Evolutionary conservation across 169 alveolate genomes (phyloP), one percentile per base, ranked within the genome.

Genomic region (Cryptosporidium parvum): DNA sequence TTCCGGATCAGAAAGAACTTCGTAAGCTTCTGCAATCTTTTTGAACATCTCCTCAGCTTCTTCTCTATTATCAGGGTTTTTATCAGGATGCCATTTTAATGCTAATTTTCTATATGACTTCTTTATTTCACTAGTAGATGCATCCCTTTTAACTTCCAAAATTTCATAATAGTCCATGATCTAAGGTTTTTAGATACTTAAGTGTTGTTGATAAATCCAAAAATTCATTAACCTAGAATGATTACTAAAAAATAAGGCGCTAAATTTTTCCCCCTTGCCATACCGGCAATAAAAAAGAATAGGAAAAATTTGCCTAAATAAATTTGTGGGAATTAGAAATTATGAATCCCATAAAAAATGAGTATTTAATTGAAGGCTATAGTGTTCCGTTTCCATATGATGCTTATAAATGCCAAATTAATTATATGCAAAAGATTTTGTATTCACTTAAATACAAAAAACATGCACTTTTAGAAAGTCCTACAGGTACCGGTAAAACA

Each of bases 401-500:
- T 21, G 97, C 98, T 1, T 96, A 96, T 93, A 84, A 91, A 23
- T 84, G 95, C 85, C 96, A 96, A 91, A 84, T 68, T 75, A 75
- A 92, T 35, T 94, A 93, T 69, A 95, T 95, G 96, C 85, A 92
- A 87, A 84, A 93, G 39, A 97, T 96, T 9, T 92, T 95, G 3
- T 92, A 94, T 87, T 91, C 97, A 44, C 87, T 95, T 16, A 75
- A 92, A 71, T 68, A 91, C 48, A 92, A 93, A 16, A 70, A 95
- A 52, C 95, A 97, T 86, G 99, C 98, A 21, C 95, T 97, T 56
- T 86, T 98, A 23, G 99, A 97, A 92, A 95, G 98, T 1, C 99
- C 99, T 6, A 98, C 99, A 7, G 99, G 99, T 14, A 98, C 99
- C 31, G 99, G 99, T 3, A 98, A 98, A 86, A 97, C 99, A 23